A percentile compares a stretch with the other conserved stretches of the same genome.
These are phyloP conservation scores for Gossypium stocksii DNA, from an alignment of 345 rosid species.

Conservation along the genomic window DNA sequence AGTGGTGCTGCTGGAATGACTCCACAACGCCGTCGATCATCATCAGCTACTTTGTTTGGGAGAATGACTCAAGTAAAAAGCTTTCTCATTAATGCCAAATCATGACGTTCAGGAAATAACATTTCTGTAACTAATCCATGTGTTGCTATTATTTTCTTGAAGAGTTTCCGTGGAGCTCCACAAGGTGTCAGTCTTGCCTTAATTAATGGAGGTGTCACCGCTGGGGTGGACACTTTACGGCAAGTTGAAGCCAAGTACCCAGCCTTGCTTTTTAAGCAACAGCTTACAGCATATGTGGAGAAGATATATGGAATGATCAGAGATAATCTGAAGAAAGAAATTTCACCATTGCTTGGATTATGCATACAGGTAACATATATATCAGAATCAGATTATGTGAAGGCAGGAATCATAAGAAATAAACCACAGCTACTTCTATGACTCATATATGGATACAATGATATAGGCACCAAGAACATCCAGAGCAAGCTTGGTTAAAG, in stretches of 20 bases:
- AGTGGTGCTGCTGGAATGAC: conserved; percentile 97
- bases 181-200: conserved; percentile 78
- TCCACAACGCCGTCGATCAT: conserved; percentile 93
- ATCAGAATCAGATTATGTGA: conserved; percentile 1
- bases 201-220: conserved; percentile 50
- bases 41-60: conserved; percentile 90
- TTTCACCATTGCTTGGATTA: conserved; percentile 90
- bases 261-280: conserved; percentile 94
- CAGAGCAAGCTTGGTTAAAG: conserved; percentile 94
- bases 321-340: conserved; percentile 92
- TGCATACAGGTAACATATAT: conserved; percentile 73
- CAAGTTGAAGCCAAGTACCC: conserved; percentile 99
- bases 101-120: conserved; percentile 3
- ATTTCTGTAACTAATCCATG: conserved; percentile 15
- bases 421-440: background rate
- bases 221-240: conserved; percentile 62
- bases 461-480: conserved; percentile 96
- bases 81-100: conserved; percentile 8
- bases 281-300: conserved; percentile 92
- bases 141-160: conserved; percentile 11
- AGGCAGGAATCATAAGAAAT: background rate
- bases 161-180: conserved; percentile 94
- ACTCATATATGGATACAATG: conserved; percentile 16
- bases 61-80: conserved; percentile 77
- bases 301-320: conserved; percentile 97